Percentiles rank a stretch among this genome's conserved stretches.
Evolutionary conservation across 306 rosid genomes (phyloP).

Genomic region (Inga laurina): DNA sequence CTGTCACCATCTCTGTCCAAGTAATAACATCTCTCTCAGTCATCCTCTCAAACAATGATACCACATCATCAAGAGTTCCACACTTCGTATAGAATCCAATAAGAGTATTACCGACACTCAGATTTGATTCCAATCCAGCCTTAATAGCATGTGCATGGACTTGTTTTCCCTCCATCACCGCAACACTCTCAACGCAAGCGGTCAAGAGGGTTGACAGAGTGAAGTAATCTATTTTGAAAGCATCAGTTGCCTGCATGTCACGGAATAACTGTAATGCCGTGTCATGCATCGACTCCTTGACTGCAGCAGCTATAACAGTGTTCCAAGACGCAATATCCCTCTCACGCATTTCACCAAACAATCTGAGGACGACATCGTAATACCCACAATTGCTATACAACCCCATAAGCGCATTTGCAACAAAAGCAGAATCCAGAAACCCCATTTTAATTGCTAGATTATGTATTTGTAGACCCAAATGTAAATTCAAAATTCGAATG

Average conservation of each 20-base stretch:
- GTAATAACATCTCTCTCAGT: conserved; percentile 62
- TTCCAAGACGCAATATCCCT: conserved; percentile 80
- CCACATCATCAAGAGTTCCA: conserved; percentile 53
- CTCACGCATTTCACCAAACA: conserved; percentile 57
- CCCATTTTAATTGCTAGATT: conserved; percentile 60
- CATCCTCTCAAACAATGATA: conserved; percentile 62
- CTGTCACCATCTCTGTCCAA: conserved; percentile 70
- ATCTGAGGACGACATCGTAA: conserved; percentile 37
- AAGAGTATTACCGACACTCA: conserved; percentile 77
- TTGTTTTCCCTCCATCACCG: conserved; percentile 51
- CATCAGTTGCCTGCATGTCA: conserved; percentile 44
- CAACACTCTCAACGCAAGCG: conserved; percentile 50
- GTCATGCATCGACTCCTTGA: conserved; percentile 46
- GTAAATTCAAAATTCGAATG: conserved; percentile 37
- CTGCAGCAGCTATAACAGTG: conserved; percentile 55
- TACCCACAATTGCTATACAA: conserved; percentile 58
- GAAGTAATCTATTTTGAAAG: conserved; percentile 49
- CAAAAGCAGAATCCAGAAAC: conserved; percentile 49
- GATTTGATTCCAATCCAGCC: conserved; percentile 56
- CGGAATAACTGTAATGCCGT: conserved; percentile 53
- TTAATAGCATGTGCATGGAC: conserved; percentile 72
- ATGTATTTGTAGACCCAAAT: conserved; percentile 68
- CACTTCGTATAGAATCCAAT: conserved; percentile 58
- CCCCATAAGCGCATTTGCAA: conserved; percentile 66
- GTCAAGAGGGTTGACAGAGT: conserved; percentile 68